These are phyloP conservation scores for Lanmaoa rubissima DNA, from an alignment of 768 basidiomycete species.

Conservation along the genomic window DNA sequence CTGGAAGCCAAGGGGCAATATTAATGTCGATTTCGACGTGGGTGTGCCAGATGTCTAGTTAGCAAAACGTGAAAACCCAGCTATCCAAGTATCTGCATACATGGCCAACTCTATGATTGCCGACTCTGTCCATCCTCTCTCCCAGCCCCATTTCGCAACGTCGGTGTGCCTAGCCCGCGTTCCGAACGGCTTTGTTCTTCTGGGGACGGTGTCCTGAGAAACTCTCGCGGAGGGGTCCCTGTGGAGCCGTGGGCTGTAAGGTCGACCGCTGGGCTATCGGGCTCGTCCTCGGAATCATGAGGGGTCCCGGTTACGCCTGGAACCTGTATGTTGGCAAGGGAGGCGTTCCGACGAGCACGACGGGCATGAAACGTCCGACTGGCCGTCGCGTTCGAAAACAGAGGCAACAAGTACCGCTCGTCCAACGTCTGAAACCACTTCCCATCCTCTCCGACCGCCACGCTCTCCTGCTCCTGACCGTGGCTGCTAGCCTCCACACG, in stretches of 20 bases:
- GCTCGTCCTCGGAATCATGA: slow-evolving; percentile 40
- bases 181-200: slow-evolving; percentile 57
- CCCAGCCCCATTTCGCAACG: slow-evolving; percentile 49
- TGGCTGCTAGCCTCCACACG: slow-evolving; percentile 3
- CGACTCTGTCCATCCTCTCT: slow-evolving; percentile 22
- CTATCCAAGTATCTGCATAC: neutral
- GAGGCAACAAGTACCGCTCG: slow-evolving; percentile 88
- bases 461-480: slow-evolving; percentile 5
- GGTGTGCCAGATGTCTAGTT: neutral
- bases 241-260: slow-evolving; percentile 29
- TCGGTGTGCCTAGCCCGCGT: slow-evolving; percentile 63
- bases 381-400: slow-evolving; percentile 91
- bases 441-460: slow-evolving; percentile 58
- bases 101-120: neutral
- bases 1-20: neutral
- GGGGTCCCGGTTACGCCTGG: slow-evolving; percentile 33
- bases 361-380: slow-evolving; percentile 84
- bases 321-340: slow-evolving; percentile 21
- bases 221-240: slow-evolving; percentile 13
- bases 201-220: slow-evolving; percentile 24
- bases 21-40: neutral
- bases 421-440: slow-evolving; percentile 97
- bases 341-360: slow-evolving; percentile 51
- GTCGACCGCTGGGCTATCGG: slow-evolving; percentile 44
- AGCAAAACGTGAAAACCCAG: neutral